Conservation (phyloP, 2,329 filamentous ascomycete genomes). For the Colletotrichum tofieldiae region DNA sequence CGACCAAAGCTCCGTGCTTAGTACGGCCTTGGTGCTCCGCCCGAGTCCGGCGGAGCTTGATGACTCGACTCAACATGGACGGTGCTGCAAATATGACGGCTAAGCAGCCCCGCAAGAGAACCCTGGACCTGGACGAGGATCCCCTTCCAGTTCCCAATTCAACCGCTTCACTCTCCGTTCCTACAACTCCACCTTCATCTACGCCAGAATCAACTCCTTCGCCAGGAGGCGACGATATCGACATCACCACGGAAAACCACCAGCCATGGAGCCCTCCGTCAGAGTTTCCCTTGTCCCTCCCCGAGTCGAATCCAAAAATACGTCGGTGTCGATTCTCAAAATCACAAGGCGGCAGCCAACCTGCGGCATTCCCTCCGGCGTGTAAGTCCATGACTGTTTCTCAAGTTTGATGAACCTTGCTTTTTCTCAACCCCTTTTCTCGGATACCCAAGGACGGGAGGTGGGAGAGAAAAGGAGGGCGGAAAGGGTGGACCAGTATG, state of each 20-base stretch:
- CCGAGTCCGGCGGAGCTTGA: not conserved
- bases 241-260: not conserved
- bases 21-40: conserved; percentile 14
- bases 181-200: conserved; percentile 16
- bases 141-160: conserved; percentile 11
- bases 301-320: not conserved
- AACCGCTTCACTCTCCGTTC: conserved; percentile 5
- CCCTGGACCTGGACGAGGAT: conserved; percentile 15
- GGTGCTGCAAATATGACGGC: conserved; percentile 4
- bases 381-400: conserved; percentile 16
- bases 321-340: conserved; percentile 28
- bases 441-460: not conserved
- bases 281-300: not conserved
- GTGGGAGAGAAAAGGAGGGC: not conserved
- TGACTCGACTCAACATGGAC: not conserved
- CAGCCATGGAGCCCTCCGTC: conserved; percentile 1
- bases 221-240: not conserved
- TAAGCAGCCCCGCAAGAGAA: conserved; percentile 26
- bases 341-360: not conserved
- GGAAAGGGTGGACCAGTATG: not conserved
- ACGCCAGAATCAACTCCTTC: conserved; percentile 3
- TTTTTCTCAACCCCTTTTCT: not conserved
- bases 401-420: too few relatives aligned
- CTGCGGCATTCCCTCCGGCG: conserved; percentile 1
- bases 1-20: conserved; percentile 18